phyloP scores from a whole-genome alignment of 306 rosid genomes.

The Sicyos edulis region DNA sequence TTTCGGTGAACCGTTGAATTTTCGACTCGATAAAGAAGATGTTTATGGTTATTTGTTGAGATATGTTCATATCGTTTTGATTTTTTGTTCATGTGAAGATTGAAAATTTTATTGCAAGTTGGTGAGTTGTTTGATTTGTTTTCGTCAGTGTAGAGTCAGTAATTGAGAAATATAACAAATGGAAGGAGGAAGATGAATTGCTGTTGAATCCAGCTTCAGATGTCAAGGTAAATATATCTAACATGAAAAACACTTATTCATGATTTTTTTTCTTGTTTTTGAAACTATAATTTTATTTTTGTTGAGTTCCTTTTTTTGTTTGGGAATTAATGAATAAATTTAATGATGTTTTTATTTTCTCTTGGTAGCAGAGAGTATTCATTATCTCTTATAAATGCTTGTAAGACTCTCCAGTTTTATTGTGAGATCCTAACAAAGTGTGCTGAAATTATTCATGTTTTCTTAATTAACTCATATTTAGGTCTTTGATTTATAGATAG shows the following conservation, averaged over 20 bases:
- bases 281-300: background rate
- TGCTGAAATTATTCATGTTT: background rate
- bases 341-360: background rate
- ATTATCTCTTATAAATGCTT: too few relatives aligned
- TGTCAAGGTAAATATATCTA: constrained; percentile 42
- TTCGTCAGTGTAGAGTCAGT: constrained; percentile 53
- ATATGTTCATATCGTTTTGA: background rate
- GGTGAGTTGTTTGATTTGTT: constrained; percentile 11
- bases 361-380: background rate
- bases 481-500: too few relatives aligned
- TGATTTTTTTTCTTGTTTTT: background rate
- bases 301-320: background rate
- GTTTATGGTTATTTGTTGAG: background rate
- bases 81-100: background rate
- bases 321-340: background rate
- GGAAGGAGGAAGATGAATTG: constrained; percentile 52
- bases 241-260: background rate
- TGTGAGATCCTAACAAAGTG: too few relatives aligned
- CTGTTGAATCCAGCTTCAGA: constrained; percentile 51
- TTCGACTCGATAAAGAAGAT: too few relatives aligned
- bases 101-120: background rate
- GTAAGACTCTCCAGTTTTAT: too few relatives aligned
- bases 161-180: constrained; percentile 45
- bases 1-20: too few relatives aligned
- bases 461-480: background rate